Evolutionary conservation across 2,329 filamentous ascomycete genomes (phyloP).

Genomic region (Pseudogymnoascus sp.): DNA sequence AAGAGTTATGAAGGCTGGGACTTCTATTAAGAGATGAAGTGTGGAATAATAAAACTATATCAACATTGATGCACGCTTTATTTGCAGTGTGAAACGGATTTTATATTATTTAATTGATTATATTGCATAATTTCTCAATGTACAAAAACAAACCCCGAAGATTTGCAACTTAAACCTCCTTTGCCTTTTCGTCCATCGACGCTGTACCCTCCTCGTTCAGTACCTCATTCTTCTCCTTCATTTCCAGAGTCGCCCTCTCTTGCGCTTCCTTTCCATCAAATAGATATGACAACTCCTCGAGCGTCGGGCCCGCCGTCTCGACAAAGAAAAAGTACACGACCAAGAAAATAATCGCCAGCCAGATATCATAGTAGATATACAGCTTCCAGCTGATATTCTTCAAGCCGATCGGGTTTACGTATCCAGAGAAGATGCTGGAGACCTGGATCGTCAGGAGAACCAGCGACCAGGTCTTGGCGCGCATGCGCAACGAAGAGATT

Average conservation of each 20-base stretch:
- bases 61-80: neutral
- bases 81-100: neutral
- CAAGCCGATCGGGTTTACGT: constrained; percentile 35
- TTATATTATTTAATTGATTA: neutral
- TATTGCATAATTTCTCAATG: neutral
- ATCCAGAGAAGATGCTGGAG: constrained; percentile 33
- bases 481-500: constrained; percentile 36
- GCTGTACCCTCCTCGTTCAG: neutral
- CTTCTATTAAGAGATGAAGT: neutral
- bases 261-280: constrained; percentile 11
- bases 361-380: constrained; percentile 37
- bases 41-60: neutral
- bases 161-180: constrained; percentile 17
- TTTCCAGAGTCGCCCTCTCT: neutral
- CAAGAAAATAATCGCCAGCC: constrained; percentile 32
- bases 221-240: constrained; percentile 9
- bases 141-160: constrained; percentile 27
- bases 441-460: constrained; percentile 35
- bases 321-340: constrained; percentile 36
- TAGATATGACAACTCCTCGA: constrained; percentile 13
- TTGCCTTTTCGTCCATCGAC: neutral
- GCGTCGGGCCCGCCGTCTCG: constrained; percentile 32
- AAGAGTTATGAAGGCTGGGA: neutral
- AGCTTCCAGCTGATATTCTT: constrained; percentile 35
- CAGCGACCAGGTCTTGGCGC: constrained; percentile 36